Base-by-base conservation (phyloP, 2,329 filamentous ascomycete species). In the Ophiostoma piceae region DNA sequence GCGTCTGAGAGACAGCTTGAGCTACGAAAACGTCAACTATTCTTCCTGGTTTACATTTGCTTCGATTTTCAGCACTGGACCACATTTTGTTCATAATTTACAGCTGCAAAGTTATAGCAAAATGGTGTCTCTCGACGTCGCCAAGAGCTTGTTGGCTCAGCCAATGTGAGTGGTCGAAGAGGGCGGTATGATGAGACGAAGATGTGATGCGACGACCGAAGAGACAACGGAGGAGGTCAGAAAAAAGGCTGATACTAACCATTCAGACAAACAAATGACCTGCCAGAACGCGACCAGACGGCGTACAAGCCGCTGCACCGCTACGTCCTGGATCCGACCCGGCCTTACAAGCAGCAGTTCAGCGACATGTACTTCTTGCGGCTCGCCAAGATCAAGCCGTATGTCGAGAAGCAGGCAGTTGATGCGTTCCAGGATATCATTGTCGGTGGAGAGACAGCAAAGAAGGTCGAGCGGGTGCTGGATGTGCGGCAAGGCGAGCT, bases 341-440 rank as follows among this genome's bases (percentile, higher is more conserved):
- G 85, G 72, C 90, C 93, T 69, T 99, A 98, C 79, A 85, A 94
- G 78, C 95, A 98, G 79, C 95, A 99, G 80, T 99, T 92, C 85
- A 92, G 91, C 73, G 95, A 99, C 79, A 94, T 98, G 87, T 99
- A 99, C 84, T 99, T 97, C 78, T 79, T 97, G 75, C 91, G 95
- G 14, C 85, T 99, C 32, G 88, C 92, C 51, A 91, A 91, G 79
- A 87, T 99, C 78, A 97, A 94, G 80, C 91, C 93, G 11, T 85
- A 87, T 0, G 91, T 96, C 0, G 92, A 96, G 75, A 80, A 86
- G 72, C 84, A 91, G 67, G 94, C 94, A 0, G 80, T 82, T 19
- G 88, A 89, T 43, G 88, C 90, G 7, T 99, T 95, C 92, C 84
- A 87, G 66, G 90, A 87, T 68, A 90, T 92, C 69, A 85, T 90